phyloP scores from a whole-genome alignment of 2,329 filamentous ascomycete genomes.

The Drechslerella stenobrocha region DNA sequence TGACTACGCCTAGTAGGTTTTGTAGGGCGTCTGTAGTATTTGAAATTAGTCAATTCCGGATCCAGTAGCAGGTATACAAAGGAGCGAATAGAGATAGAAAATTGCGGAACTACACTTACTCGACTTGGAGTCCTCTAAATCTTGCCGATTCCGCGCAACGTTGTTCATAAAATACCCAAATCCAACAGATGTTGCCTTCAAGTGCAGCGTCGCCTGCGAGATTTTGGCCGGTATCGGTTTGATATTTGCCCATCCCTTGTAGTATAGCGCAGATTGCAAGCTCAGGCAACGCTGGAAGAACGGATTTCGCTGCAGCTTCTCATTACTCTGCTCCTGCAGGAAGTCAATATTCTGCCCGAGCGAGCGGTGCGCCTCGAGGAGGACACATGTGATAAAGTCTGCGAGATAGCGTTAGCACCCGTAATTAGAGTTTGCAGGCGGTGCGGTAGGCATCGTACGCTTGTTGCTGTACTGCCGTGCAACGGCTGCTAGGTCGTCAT shows the following conservation, averaged over 20 bases:
- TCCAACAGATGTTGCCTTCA: conserved; percentile 52
- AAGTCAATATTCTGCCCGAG: conserved; percentile 78
- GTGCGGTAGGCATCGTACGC: conserved; percentile 17
- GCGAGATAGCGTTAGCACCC: not conserved
- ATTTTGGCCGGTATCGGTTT: conserved; percentile 52
- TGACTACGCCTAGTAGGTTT: conserved; percentile 51
- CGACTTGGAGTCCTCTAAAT: conserved; percentile 44
- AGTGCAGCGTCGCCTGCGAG: conserved; percentile 52
- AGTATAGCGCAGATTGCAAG: conserved; percentile 77
- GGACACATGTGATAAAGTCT: conserved; percentile 63
- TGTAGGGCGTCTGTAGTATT: conserved; percentile 49
- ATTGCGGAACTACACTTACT: conserved; percentile 24
- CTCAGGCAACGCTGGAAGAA: conserved; percentile 75
- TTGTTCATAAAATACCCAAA: conserved; percentile 53
- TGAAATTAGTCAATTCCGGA: conserved; percentile 1
- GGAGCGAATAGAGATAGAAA: too few species aligned
- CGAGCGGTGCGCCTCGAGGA: conserved; percentile 67
- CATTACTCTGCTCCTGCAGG: conserved; percentile 71
- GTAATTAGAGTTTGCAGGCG: not conserved
- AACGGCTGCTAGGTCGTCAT: conserved; percentile 59
- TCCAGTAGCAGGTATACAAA: not conserved
- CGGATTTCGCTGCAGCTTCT: conserved; percentile 72
- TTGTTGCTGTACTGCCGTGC: conserved; percentile 37
- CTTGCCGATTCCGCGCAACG: conserved; percentile 38
- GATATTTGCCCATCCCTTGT: conserved; percentile 62